Evolutionary conservation across 352 stramenopile genomes (phyloP).

Genomic region (Phytophthora podocarpi): DNA sequence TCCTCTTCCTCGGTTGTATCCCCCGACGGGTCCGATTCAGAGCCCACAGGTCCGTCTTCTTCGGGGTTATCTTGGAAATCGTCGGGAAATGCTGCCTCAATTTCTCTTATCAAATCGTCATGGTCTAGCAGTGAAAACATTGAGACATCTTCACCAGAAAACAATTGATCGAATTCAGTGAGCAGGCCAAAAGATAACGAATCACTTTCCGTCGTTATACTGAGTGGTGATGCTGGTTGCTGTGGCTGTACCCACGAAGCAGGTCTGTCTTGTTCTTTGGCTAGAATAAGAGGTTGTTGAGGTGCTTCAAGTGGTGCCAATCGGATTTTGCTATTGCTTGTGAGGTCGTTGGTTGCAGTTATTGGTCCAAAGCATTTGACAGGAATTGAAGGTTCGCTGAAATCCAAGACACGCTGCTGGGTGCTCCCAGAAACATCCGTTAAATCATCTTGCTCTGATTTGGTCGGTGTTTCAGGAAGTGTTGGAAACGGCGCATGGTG

Average conservation of each 20-base stretch:
- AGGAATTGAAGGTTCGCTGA: slow-evolving; percentile 1
- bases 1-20: slow-evolving; percentile 73
- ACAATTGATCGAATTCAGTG: slow-evolving; percentile 40
- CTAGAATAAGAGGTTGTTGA: neutral
- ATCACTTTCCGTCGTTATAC: slow-evolving; percentile 2
- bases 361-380: slow-evolving; percentile 20
- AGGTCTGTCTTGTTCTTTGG: slow-evolving; percentile 4
- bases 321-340: slow-evolving; percentile 30
- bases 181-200: slow-evolving; percentile 12
- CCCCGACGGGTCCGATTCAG: slow-evolving; percentile 74
- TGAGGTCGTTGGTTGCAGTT: neutral
- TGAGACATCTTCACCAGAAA: slow-evolving; percentile 35
- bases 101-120: slow-evolving; percentile 70
- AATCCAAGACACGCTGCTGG: neutral
- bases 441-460: neutral
- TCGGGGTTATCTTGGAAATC: slow-evolving; percentile 46
- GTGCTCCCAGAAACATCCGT: too few species aligned
- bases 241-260: slow-evolving; percentile 16
- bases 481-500: neutral
- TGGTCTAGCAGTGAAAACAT: slow-evolving; percentile 47
- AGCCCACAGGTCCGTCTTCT: slow-evolving; percentile 60
- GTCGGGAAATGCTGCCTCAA: slow-evolving; percentile 64
- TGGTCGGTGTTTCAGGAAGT: neutral
- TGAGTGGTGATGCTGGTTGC: neutral
- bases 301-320: slow-evolving; percentile 19